phyloP scores from a whole-genome alignment of 352 stramenopile species.

The Pythium grandisporangium region DNA sequence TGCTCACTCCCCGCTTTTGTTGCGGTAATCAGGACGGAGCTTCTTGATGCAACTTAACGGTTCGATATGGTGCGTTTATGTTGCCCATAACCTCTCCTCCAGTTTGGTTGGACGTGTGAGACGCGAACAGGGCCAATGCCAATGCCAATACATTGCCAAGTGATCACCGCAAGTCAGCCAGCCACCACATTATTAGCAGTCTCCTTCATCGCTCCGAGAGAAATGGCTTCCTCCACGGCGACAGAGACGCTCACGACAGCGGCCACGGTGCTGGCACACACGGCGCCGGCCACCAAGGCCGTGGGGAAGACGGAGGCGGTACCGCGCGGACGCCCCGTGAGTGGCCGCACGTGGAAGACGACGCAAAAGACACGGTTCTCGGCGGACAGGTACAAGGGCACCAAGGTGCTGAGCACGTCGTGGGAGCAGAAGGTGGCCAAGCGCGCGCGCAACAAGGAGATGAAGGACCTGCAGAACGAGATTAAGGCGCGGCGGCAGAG shows the following conservation, averaged over 20 bases:
- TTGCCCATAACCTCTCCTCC: too few relatives aligned
- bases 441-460: conserved; percentile 65
- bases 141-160: too few relatives aligned
- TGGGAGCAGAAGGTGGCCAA: conserved; percentile 85
- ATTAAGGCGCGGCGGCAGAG: conserved; percentile 67
- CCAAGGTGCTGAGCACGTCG: conserved; percentile 74
- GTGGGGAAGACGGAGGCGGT: conserved; percentile 10
- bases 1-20: not conserved
- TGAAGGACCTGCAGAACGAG: conserved; percentile 77
- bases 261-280: conserved; percentile 5
- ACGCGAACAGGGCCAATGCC: too few relatives aligned
- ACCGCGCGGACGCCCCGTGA: conserved; percentile 56
- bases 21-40: too few relatives aligned
- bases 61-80: too few relatives aligned
- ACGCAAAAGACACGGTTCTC: conserved; percentile 77
- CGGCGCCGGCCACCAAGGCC: conserved; percentile 8
- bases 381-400: conserved; percentile 59
- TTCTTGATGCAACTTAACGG: too few relatives aligned
- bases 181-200: too few relatives aligned
- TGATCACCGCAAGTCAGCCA: too few relatives aligned
- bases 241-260: conserved; percentile 12
- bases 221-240: too few relatives aligned
- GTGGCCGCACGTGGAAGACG: conserved; percentile 78
- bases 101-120: too few relatives aligned
- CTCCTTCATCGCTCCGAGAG: too few relatives aligned